Conservation (phyloP, 2,329 filamentous ascomycete genomes). For the Spiromastix sp. region DNA sequence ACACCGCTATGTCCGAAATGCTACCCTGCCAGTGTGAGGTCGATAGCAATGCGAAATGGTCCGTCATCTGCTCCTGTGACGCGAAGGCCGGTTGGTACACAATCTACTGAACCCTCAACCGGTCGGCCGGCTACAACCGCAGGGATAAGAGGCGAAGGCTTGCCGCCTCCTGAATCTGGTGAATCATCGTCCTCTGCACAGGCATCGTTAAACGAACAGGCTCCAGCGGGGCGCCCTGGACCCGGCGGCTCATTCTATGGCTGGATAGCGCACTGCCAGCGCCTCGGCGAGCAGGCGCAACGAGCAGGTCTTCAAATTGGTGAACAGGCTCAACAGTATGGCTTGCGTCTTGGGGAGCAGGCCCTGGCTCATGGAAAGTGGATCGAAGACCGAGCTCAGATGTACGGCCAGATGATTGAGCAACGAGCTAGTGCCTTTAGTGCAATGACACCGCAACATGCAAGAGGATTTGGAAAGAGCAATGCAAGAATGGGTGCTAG, state of each 20-base stretch:
- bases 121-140: neutral
- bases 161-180: conserved; percentile 2
- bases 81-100: conserved; percentile 8
- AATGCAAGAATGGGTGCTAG: conserved; percentile 13
- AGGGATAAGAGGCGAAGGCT: neutral
- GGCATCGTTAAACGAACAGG: conserved; percentile 9
- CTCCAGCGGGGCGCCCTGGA: conserved; percentile 1
- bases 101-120: neutral
- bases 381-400: conserved; percentile 23
- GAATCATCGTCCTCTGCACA: neutral
- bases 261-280: conserved; percentile 18
- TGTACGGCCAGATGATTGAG: conserved; percentile 29
- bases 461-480: conserved; percentile 20
- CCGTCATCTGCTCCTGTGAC: conserved; percentile 9
- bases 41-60: conserved; percentile 17
- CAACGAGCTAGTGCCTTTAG: conserved; percentile 27
- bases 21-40: conserved; percentile 27
- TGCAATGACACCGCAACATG: conserved; percentile 29
- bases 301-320: conserved; percentile 26
- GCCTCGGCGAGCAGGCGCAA: conserved; percentile 5
- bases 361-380: conserved; percentile 24
- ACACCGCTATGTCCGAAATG: conserved; percentile 31
- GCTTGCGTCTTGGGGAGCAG: conserved; percentile 27
- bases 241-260: conserved; percentile 15
- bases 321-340: conserved; percentile 30